Evolutionary conservation across 192 early-diverging fungal genomes (phyloP).

Genomic region (Funneliformis mosseae): DNA sequence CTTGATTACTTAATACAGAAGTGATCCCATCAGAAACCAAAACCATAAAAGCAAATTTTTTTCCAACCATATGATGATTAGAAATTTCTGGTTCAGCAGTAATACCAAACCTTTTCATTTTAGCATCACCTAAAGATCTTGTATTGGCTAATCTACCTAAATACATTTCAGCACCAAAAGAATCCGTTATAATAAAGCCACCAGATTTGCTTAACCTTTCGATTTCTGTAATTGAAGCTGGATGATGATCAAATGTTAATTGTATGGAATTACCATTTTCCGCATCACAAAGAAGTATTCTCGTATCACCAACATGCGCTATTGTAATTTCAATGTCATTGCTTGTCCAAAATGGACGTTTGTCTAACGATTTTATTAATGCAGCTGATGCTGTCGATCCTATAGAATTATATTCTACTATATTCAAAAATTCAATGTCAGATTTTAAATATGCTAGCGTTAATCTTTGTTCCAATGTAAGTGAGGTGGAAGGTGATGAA

Average conservation of each 20-base stretch:
- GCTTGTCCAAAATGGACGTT: constrained; percentile 66
- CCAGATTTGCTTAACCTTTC: constrained; percentile 70
- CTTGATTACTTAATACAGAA: constrained; percentile 72
- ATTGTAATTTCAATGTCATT: constrained; percentile 62
- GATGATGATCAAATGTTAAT: constrained; percentile 71
- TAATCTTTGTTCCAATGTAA: constrained; percentile 71
- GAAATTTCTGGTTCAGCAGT: constrained; percentile 71
- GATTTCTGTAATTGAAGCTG: constrained; percentile 56
- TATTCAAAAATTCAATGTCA: constrained; percentile 50
- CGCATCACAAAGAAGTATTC: constrained; percentile 60
- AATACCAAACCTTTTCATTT: constrained; percentile 71
- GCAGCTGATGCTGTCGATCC: constrained; percentile 73
- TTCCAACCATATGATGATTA: constrained; percentile 53
- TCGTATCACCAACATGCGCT: constrained; percentile 73
- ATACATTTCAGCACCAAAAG: constrained; percentile 72
- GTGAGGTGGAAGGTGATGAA: neutral
- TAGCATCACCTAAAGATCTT: constrained; percentile 70
- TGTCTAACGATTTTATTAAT: constrained; percentile 64
- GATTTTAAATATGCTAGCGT: constrained; percentile 65
- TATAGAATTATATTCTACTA: constrained; percentile 43
- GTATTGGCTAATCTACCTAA: constrained; percentile 68
- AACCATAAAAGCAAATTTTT: constrained; percentile 69
- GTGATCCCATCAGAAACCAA: constrained; percentile 73
- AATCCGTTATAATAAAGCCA: constrained; percentile 74
- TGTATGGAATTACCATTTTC: constrained; percentile 57